Evolutionary conservation across 768 basidiomycete genomes (phyloP), one percentile per base, ranked within the genome.

Genomic region (Kwoniella heveanensis): DNA sequence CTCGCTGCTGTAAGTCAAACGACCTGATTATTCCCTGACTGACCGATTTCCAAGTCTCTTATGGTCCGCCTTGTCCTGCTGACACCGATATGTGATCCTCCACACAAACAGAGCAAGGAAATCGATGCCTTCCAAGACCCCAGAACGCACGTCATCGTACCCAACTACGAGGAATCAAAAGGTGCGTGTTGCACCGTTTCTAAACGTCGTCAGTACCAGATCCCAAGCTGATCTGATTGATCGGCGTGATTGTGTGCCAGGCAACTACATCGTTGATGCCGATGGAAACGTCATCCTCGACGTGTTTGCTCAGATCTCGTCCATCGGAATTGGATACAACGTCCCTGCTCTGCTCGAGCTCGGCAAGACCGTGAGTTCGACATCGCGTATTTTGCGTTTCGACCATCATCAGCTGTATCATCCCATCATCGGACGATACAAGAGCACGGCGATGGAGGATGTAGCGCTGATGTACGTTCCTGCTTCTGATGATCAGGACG

Each of bases 201-300:
- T 10, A 25, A 29, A 54, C 6, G 10, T 17, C 15, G 12, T 15
- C 36, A 22, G 27, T 30, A 21, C 6, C 2, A 4, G 15, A 2
- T 21, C 30, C 37, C 25, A 13, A 8, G 32, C 50, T 52, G 19
- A 32, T 29, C 39, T 15, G 26, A 37, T 32, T 22, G 32, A 32
- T 5, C 32, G 32, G 25, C 27, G 32, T 54, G 22, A 30, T 49
- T 17, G 1, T 50, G 27, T 22, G 26, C n/a, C 30, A 62, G 73
- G 80, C 13, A 83, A 83, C 72, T 83, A 79, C 69, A 49, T 83
- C 4, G 74, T 77, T 21, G 82, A 83, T 58, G 82, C 76, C 1
- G 82, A 83, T 61, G 82, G 81, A 10, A 83, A 83, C 69, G 65
- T 66, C 39, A 56, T 80, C 12, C 76, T 83, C 26, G 82, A 83